Percentiles rank a stretch among this genome's conserved stretches.
phyloP scores from a whole-genome alignment of 768 basidiomycete species.

The Serendipita sp. region DNA sequence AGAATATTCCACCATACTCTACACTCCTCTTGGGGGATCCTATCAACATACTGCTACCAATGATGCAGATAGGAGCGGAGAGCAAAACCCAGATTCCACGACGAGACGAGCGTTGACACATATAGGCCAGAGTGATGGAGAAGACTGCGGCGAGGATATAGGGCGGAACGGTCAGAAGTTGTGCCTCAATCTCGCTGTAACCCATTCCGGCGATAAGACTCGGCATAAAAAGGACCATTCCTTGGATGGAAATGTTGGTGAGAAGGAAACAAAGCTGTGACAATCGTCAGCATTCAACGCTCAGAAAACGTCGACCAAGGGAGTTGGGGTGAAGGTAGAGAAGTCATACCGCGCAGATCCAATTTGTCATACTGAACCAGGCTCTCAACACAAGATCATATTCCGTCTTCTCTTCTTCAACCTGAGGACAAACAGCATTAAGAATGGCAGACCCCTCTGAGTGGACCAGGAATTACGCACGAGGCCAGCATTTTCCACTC shows the following conservation, averaged over 20 bases:
- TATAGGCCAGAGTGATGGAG: slow-evolving; percentile 23
- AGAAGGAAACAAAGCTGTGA: slow-evolving; percentile 16
- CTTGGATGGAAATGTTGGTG: slow-evolving; percentile 21
- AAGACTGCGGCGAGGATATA: slow-evolving; percentile 29
- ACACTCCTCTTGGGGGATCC: slow-evolving; percentile 22
- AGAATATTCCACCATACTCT: neutral
- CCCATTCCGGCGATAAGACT: slow-evolving; percentile 25
- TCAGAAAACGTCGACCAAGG: no score
- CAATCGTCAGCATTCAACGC: neutral
- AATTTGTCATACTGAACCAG: slow-evolving; percentile 20
- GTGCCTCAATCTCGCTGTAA: slow-evolving; percentile 29
- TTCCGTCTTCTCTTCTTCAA: slow-evolving; percentile 19
- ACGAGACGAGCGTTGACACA: slow-evolving; percentile 19
- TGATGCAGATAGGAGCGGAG: slow-evolving; percentile 25
- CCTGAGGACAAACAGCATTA: neutral
- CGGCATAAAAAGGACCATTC: slow-evolving; percentile 27
- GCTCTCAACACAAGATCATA: slow-evolving; percentile 19
- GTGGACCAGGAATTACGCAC: slow-evolving; percentile 13
- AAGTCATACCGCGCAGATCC: neutral
- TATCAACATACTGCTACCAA: slow-evolving; percentile 30
- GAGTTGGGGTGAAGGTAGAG: no score
- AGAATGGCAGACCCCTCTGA: neutral
- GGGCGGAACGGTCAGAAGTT: slow-evolving; percentile 35
- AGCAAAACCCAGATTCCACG: slow-evolving; percentile 24
- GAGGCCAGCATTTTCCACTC: slow-evolving; percentile 20